Percentiles rank a stretch among this genome's conserved stretches.
These are phyloP conservation scores for Theileria annulata DNA, from an alignment of 169 alveolate genomes.

Conservation along the genomic window DNA sequence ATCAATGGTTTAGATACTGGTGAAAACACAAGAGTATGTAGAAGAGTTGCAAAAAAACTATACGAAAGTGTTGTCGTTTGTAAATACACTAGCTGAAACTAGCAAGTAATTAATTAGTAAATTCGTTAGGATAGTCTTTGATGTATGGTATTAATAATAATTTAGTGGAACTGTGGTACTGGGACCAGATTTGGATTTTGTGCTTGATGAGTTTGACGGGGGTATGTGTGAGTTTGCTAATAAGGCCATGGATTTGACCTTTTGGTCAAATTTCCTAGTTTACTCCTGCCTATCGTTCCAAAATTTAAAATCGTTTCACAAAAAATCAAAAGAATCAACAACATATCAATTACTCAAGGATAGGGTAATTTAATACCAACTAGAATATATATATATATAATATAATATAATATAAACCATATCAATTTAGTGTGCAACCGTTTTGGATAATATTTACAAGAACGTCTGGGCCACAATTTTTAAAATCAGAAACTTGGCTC, in stretches of 20 bases:
- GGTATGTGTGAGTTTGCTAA: slow-evolving; percentile 20
- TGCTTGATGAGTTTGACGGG: slow-evolving; percentile 17
- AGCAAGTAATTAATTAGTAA: neutral
- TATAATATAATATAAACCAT: neutral
- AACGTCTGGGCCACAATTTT: slow-evolving; percentile 22
- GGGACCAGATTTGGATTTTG: neutral
- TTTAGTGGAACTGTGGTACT: neutral
- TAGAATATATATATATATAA: neutral
- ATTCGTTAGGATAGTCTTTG: neutral
- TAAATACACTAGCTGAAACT: slow-evolving; percentile 39
- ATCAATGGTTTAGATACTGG: slow-evolving; percentile 23
- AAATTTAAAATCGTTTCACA: slow-evolving; percentile 49
- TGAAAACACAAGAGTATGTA: slow-evolving; percentile 50
- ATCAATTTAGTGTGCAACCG: slow-evolving; percentile 21
- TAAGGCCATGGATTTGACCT: slow-evolving; percentile 21
- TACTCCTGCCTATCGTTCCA: slow-evolving; percentile 46
- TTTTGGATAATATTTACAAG: slow-evolving; percentile 45
- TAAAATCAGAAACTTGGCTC: slow-evolving; percentile 32
- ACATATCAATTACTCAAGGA: slow-evolving; percentile 48
- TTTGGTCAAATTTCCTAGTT: slow-evolving; percentile 38
- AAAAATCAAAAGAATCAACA: slow-evolving; percentile 30
- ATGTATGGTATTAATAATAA: too few species aligned
- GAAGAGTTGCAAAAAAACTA: slow-evolving; percentile 36
- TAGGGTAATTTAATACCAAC: slow-evolving; percentile 17
- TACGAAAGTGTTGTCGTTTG: slow-evolving; percentile 13